These are phyloP conservation scores for Amanita jacksonii DNA, from an alignment of 768 basidiomycete genomes.

Conservation along the genomic window DNA sequence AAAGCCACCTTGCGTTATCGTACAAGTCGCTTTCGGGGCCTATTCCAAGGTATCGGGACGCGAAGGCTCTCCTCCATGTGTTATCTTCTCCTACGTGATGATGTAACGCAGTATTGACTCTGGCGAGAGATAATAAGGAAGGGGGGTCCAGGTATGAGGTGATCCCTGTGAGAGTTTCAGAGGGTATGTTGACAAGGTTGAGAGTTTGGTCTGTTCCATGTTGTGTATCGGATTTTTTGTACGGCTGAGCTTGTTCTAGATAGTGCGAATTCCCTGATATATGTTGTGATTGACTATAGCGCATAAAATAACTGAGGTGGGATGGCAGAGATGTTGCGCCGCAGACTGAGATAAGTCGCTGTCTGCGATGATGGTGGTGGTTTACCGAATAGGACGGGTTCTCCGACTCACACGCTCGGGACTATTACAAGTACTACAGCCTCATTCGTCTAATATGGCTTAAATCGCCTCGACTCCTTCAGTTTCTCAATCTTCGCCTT, in stretches of 20 bases:
- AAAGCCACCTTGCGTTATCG: slow-evolving; percentile 33
- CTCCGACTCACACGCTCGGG: too few species aligned
- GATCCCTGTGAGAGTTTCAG: slow-evolving; percentile 68
- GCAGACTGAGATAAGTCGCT: slow-evolving; percentile 16
- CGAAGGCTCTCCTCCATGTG: slow-evolving; percentile 73
- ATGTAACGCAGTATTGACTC: slow-evolving; percentile 41
- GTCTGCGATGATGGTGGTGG: slow-evolving; percentile 16
- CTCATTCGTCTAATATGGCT: too few species aligned
- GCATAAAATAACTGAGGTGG: slow-evolving; percentile 51
- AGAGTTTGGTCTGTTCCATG: slow-evolving; percentile 36
- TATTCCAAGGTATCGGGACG: slow-evolving; percentile 56
- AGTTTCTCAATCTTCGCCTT: slow-evolving; percentile 76
- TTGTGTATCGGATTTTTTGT: slow-evolving; percentile 25
- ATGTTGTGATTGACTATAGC: slow-evolving; percentile 38
- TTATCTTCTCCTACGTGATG: slow-evolving; percentile 68
- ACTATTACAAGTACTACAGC: too few species aligned
- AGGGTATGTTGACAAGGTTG: slow-evolving; percentile 46
- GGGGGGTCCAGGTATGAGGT: slow-evolving; percentile 63
- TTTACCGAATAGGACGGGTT: too few species aligned
- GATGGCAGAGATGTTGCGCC: slow-evolving; percentile 10
- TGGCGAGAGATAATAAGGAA: slow-evolving; percentile 47
- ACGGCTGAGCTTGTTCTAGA: slow-evolving; percentile 22
- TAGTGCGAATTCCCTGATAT: slow-evolving; percentile 26
- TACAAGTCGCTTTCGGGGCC: slow-evolving; percentile 51
- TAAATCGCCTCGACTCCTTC: slow-evolving; percentile 75